These are phyloP conservation scores for Protea cynaroides DNA, from an alignment of 164 flowering plant species.

Conservation along the genomic window DNA sequence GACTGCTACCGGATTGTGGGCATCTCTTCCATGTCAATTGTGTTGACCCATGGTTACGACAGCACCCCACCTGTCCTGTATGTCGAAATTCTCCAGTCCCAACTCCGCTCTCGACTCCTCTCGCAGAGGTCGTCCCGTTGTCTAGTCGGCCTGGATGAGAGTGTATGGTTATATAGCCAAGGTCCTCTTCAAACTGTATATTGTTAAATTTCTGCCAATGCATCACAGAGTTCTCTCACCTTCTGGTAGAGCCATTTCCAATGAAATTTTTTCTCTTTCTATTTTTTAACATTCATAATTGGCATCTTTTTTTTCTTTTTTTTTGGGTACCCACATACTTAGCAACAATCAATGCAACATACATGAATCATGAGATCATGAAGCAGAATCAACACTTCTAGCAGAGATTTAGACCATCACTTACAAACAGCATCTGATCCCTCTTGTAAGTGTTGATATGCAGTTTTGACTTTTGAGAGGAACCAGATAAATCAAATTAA, in stretches of 20 bases:
- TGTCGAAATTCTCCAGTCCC: conserved; percentile 73
- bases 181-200: background rate
- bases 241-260: no score
- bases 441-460: no score
- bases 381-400: no score
- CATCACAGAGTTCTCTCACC: background rate
- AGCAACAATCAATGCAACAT: no score
- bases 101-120: conserved; percentile 60
- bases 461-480: no score
- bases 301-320: background rate
- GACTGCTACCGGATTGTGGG: conserved; percentile 68
- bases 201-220: background rate
- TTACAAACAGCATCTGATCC: no score
- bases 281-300: background rate
- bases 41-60: conserved; percentile 69
- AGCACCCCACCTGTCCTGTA: conserved; percentile 76
- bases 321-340: background rate
- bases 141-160: conserved; percentile 14
- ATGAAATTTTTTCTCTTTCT: background rate
- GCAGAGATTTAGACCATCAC: no score
- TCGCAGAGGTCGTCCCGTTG: conserved; percentile 71
- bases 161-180: background rate
- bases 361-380: no score
- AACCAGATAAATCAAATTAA: no score
- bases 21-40: conserved; percentile 72